Conservation (phyloP, 2,329 filamentous ascomycete genomes). For the Colletotrichum eleusines region DNA sequence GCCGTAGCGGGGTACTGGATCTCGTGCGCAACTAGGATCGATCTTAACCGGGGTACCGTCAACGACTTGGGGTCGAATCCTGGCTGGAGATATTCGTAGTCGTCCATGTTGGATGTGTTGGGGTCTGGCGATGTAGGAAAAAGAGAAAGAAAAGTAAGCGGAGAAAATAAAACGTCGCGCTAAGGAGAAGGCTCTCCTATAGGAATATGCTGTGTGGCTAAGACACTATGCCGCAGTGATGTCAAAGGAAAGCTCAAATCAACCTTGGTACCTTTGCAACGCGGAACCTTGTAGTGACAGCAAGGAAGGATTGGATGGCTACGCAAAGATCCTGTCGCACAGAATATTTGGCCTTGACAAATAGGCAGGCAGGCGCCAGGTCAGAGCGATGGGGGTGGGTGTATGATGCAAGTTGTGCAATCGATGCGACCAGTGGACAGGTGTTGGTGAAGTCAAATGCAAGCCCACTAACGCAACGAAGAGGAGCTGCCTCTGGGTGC, state of each 20-base stretch:
- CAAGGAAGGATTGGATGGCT: constrained; percentile 3
- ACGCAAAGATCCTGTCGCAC: constrained; percentile 22
- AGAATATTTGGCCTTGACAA: constrained; percentile 26
- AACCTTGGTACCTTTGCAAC: constrained; percentile 11
- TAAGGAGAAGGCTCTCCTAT: constrained; percentile 2
- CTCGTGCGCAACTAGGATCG: constrained; percentile 90
- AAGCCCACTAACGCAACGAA: constrained; percentile 50
- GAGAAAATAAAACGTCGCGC: constrained; percentile 11
- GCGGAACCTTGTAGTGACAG: constrained; percentile 1
- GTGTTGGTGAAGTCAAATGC: constrained; percentile 35
- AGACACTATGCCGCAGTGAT: constrained; percentile 34
- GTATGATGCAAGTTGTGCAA: constrained; percentile 35
- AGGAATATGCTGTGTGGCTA: constrained; percentile 10
- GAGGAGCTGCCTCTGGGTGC: constrained; percentile 48
- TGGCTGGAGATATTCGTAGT: constrained; percentile 85
- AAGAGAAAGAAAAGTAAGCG: neutral
- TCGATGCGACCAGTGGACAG: constrained; percentile 28
- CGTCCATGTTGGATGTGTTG: constrained; percentile 62
- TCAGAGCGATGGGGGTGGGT: constrained; percentile 33
- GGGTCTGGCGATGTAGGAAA: constrained; percentile 4
- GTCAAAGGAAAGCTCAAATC: constrained; percentile 26
- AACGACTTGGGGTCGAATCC: constrained; percentile 87
- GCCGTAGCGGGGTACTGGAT: constrained; percentile 87
- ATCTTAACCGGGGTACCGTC: constrained; percentile 89
- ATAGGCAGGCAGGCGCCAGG: constrained; percentile 22